Base-by-base conservation (phyloP, 208 protist genomes). In the Crithidia brevicula region DNA sequence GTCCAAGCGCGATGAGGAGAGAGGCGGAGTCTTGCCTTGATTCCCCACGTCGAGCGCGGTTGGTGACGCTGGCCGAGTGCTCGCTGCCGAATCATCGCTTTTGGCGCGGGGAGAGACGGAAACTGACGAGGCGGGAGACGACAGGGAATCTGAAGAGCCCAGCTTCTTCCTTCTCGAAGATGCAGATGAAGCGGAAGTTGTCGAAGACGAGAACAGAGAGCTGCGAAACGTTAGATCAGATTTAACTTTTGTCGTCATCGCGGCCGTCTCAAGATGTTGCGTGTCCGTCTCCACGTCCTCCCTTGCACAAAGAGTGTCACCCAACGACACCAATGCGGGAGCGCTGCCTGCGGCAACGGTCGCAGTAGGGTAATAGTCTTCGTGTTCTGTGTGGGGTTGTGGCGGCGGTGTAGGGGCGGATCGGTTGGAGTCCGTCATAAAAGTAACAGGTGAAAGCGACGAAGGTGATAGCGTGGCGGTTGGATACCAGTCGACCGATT, bases 381-480 rank as follows among this genome's bases (percentile, higher is more conserved):
- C 42, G 25, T 40, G 36, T 13, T 13, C 42, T 23, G 20, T 6
- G 1, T 4, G 4, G 10, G 28, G 42, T 10, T 38, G 57, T n/a
- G 42, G 28, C 30, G 57, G 43, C 16, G 42, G 25, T 22, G 57
- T 28, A 10, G 57, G 57, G 3, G 18, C 27, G 3, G 57, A 63
- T 30, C 23, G 15, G 34, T 63, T 52, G 3, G 57, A 52, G 28
- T 63, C 57, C 1, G 43, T 40, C 57, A 63, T 63, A 20, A 63
- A 63, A 3, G 57, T 49, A 2, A 63, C 42, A 1, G 57, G 57
- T 28, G 56, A 61, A n/a, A 22, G 43, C 3, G 33, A 46, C 38
- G 8, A 1, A 8, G 56, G 56, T 23, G 57, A 63, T 16, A 28
- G 42, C 15, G 57, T 51, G 9, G 28, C 40, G 18, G 23, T 38